Conservation (phyloP, 108 stramenopile species). For the Aurantiochytrium sp. region DNA sequence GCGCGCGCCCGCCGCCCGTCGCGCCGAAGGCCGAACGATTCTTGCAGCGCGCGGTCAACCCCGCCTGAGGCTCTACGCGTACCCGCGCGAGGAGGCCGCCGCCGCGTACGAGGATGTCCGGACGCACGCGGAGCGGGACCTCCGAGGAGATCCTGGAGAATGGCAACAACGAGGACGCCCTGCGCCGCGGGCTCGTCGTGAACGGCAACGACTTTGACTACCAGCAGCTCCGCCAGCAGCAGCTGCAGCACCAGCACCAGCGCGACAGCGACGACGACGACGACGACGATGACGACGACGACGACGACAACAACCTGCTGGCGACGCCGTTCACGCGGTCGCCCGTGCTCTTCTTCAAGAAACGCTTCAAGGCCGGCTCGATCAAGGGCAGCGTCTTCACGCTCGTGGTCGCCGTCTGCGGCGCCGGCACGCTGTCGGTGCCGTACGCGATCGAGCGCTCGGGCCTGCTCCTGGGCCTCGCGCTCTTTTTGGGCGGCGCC, state of each 20-base stretch:
- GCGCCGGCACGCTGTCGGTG: constrained; percentile 14
- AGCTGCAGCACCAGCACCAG: not conserved
- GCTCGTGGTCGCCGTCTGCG: constrained; percentile 3
- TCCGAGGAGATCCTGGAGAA: not conserved
- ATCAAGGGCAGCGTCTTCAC: not conserved
- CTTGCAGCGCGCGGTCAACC: too few relatives aligned
- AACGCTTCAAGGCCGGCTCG: constrained; percentile 24
- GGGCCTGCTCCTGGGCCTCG: not conserved
- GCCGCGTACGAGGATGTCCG: not conserved
- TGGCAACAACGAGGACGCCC: not conserved
- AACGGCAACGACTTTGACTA: not conserved
- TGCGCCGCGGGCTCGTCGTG: not conserved
- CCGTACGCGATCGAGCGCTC: not conserved
- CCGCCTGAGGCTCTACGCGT: too few relatives aligned
- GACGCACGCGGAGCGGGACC: not conserved
- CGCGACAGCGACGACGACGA: not conserved
- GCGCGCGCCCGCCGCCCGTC: too few relatives aligned
- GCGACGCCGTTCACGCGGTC: constrained; percentile 17
- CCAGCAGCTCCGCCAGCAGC: not conserved
- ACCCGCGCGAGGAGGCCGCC: too few relatives aligned
- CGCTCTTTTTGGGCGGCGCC: not conserved
- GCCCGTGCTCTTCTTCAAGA: constrained; percentile 23
- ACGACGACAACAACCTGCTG: not conserved
- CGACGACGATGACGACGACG: not conserved
- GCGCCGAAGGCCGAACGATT: too few relatives aligned